Evolutionary conservation across 306 rosid species (phyloP).

Genomic region (Quillaja saponaria): DNA sequence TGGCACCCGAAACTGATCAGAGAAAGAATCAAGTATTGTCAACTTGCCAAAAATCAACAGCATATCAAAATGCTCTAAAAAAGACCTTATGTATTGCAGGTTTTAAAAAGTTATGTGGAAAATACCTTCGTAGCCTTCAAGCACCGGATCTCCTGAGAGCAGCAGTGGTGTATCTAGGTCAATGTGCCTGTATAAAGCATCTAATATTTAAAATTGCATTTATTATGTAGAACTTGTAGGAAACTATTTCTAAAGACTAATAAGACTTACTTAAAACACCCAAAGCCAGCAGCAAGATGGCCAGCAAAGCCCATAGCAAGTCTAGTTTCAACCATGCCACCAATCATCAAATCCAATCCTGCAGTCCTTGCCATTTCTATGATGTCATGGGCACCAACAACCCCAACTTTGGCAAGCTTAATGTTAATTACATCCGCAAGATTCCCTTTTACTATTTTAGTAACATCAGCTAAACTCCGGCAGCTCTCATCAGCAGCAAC

Average conservation of each 20-base stretch:
- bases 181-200: constrained; percentile 56
- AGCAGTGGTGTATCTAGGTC: constrained; percentile 84
- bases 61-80: constrained; percentile 4
- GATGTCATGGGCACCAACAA: constrained; percentile 76
- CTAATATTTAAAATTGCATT: constrained; percentile 6
- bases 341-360: constrained; percentile 73
- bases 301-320: constrained; percentile 93
- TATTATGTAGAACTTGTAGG: neutral
- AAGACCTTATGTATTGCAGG: neutral
- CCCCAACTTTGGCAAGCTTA: constrained; percentile 88
- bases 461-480: constrained; percentile 62
- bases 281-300: constrained; percentile 90
- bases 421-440: constrained; percentile 79
- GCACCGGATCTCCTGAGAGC: constrained; percentile 80
- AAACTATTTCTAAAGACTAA: neutral
- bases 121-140: constrained; percentile 82
- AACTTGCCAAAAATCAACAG: neutral
- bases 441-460: constrained; percentile 66
- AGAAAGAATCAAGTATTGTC: constrained; percentile 10
- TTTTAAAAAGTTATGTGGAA: too few species aligned
- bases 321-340: constrained; percentile 95
- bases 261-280: constrained; percentile 64
- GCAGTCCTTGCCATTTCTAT: constrained; percentile 64
- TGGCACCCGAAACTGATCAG: constrained; percentile 66
- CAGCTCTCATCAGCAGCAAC: constrained; percentile 99